Evolutionary conservation across 2,329 filamentous ascomycete species (phyloP).

Genomic region (Colletotrichum nymphaeae): DNA sequence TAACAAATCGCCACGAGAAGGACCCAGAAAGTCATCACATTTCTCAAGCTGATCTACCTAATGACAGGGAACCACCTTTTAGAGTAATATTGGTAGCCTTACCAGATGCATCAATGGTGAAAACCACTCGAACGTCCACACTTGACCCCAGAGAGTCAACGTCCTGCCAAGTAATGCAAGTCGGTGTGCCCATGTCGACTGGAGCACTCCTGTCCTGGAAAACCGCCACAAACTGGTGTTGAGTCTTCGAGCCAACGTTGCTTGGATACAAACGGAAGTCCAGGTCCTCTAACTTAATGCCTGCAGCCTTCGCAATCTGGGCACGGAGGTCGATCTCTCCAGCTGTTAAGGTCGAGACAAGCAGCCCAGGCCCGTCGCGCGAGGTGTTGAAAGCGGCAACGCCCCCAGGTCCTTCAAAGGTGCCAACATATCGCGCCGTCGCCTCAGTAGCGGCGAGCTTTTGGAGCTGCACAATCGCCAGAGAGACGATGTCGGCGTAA

Average conservation of each 20-base stretch:
- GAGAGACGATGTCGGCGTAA: constrained; percentile 45
- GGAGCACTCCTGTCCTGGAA: constrained; percentile 45
- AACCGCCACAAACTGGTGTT: constrained; percentile 44
- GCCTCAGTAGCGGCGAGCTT: constrained; percentile 35
- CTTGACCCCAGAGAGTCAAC: constrained; percentile 13
- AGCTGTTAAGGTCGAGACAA: constrained; percentile 37
- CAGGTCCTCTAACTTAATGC: constrained; percentile 37
- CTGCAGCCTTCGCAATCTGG: constrained; percentile 37
- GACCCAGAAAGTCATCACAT: not conserved
- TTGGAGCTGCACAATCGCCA: constrained; percentile 35
- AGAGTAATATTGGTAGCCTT: constrained; percentile 1
- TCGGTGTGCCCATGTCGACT: constrained; percentile 46
- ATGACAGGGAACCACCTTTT: not conserved
- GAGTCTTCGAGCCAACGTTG: constrained; percentile 38
- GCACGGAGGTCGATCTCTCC: constrained; percentile 36
- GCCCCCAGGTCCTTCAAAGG: constrained; percentile 4
- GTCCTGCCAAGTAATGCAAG: constrained; percentile 45
- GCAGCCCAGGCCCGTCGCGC: constrained; percentile 41
- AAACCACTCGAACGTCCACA: constrained; percentile 9
- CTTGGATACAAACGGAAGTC: constrained; percentile 47
- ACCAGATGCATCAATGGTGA: not conserved
- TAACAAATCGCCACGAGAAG: too few relatives aligned
- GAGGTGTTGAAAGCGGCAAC: constrained; percentile 12
- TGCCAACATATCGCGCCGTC: constrained; percentile 35
- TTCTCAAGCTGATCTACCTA: not conserved